Evolutionary conservation across 306 rosid genomes (phyloP), one percentile per base, ranked within the genome.

Genomic region (Lablab purpureus): DNA sequence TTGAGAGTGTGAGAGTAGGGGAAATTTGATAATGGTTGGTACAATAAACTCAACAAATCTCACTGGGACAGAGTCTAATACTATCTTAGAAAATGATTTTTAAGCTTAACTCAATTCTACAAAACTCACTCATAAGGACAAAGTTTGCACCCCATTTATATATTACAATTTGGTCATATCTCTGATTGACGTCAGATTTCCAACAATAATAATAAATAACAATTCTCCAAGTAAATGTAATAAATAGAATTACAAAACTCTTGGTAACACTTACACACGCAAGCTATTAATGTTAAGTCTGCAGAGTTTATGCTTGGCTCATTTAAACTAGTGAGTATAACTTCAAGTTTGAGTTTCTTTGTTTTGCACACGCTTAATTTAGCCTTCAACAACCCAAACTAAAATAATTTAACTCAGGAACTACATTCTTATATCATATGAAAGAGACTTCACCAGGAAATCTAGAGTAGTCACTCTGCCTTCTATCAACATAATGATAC

Each of bases 401-500:
- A 2, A 14, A 60, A 60, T 28, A 28, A 27, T 7, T 28, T 10
- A 28, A 15, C 21, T 30, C 34, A 49, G 67, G 41, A 41, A 50
- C 18, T 28, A 51, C 10, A 71, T 51, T 40, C 51, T 28, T 62
- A 50, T 76, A 52, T 46, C 74, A 82, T 23, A 55, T 18, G 22
- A 28, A 19, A 23, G 50, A 23, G 75, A 72, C 72, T 78, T 72
- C 45, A 73, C n/a, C 47, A 46, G 67, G 72, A 34, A 67, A 71
- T 14, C 56, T 41, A 23, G 13, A 19, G 43, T 12, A 30, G 7
- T 73, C 58, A 60, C 30, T 43, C 40, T n/a, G 19, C 51, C 70
- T 80, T 50, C 34, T 49, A 68, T 49, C 27, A 43, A 15, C 23
- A 34, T 15, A 56, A 78, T 34, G 62, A 59, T 54, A 67, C 65